These are phyloP conservation scores for Kodamaea sagamina DNA, from an alignment of 805 yeast genomes.

Conservation along the genomic window DNA sequence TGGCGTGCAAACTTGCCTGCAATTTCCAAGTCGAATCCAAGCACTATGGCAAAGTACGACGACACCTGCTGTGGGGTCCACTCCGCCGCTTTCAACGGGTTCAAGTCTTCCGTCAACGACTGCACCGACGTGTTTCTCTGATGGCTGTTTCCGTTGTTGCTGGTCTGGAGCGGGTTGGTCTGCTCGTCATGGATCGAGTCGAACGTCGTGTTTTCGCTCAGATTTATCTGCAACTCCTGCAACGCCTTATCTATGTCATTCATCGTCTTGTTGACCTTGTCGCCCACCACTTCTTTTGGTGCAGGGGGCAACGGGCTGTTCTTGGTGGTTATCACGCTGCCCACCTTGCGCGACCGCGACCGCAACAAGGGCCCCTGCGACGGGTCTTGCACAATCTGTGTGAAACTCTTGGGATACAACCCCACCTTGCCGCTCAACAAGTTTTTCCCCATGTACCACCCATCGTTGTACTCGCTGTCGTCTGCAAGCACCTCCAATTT, in stretches of 20 bases:
- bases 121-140: conserved; percentile 15
- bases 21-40: conserved; percentile 74
- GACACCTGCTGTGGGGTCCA: conserved; percentile 92
- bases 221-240: conserved; percentile 53
- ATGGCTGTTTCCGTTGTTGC: neutral
- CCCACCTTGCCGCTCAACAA: conserved; percentile 75
- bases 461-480: conserved; percentile 91
- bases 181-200: conserved; percentile 2
- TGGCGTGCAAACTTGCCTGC: conserved; percentile 82
- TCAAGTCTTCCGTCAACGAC: conserved; percentile 30
- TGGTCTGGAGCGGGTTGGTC: neutral
- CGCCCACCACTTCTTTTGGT: conserved; percentile 15
- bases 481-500: conserved; percentile 86
- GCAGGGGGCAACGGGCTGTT: conserved; percentile 9
- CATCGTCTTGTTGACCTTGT: conserved; percentile 54
- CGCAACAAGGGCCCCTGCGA: conserved; percentile 29
- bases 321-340: conserved; percentile 15
- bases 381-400: conserved; percentile 47
- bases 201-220: conserved; percentile 9
- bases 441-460: conserved; percentile 94
- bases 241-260: conserved; percentile 74
- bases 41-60: conserved; percentile 62
- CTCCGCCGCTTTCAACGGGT: conserved; percentile 49
- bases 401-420: conserved; percentile 86
- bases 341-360: conserved; percentile 58